Evolutionary conservation across 352 stramenopile species (phyloP).

Genomic region (Elongisporangium prolatum): DNA sequence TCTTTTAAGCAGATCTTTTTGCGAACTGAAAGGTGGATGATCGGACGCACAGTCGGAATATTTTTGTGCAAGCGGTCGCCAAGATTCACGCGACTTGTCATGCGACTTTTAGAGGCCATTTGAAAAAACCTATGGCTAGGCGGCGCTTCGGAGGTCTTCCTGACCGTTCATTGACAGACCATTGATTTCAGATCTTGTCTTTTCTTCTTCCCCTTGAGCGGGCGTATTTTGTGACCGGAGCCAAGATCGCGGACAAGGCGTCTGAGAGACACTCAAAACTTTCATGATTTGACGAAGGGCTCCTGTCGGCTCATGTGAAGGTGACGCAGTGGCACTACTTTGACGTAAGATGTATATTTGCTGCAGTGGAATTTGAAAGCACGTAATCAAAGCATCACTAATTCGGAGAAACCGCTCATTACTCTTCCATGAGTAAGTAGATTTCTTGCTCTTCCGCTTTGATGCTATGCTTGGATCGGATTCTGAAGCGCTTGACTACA

Average conservation of each 20-base stretch:
- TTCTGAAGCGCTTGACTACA: neutral
- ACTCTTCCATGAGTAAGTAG: neutral
- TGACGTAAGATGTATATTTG: neutral
- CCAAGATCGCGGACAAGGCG: neutral
- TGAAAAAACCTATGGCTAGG: neutral
- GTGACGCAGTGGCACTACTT: neutral
- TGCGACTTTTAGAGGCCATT: neutral
- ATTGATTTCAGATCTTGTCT: neutral
- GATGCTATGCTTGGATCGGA: neutral
- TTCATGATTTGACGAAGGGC: neutral
- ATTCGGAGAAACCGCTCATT: neutral
- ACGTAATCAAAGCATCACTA: neutral
- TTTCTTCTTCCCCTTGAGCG: neutral
- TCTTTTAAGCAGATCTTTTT: neutral
- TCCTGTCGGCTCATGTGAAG: neutral
- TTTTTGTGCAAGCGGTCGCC: neutral
- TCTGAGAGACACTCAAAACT: too few relatives aligned
- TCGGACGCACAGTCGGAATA: neutral
- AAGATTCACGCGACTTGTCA: neutral
- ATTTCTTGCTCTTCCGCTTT: neutral
- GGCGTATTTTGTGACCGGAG: neutral
- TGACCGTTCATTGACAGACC: neutral
- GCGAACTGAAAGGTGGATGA: neutral
- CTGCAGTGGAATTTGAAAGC: neutral
- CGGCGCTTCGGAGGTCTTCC: neutral